Conservation (phyloP, 768 basidiomycete genomes). For the Boletus patriciae region DNA sequence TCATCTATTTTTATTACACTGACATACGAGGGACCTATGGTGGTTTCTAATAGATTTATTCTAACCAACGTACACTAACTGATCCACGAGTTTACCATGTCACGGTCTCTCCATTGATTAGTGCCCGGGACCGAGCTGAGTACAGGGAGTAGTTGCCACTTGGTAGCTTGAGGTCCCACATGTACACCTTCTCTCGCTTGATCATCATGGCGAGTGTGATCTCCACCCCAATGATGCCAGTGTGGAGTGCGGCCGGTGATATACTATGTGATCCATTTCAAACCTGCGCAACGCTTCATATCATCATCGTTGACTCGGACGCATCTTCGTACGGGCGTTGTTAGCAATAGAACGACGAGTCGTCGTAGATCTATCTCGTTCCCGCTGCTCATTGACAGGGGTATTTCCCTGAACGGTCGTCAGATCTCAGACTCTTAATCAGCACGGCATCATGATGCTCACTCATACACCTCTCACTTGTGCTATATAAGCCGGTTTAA, state of each 20-base stretch:
- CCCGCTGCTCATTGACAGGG: background rate
- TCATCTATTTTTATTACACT: background rate
- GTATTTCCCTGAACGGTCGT: conserved; percentile 12
- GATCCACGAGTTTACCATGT: background rate
- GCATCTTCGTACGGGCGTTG: too few species aligned
- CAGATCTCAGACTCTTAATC: conserved; percentile 12
- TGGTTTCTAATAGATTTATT: conserved; percentile 19
- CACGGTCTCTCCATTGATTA: background rate
- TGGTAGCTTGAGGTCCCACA: too few species aligned
- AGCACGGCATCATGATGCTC: too few species aligned
- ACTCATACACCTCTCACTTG: background rate
- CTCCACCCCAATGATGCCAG: background rate
- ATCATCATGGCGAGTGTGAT: background rate
- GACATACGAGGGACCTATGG: conserved; percentile 6
- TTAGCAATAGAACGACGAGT: background rate
- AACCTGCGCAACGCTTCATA: background rate
- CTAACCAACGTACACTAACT: conserved; percentile 12
- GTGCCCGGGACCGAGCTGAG: too few species aligned
- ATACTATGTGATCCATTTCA: too few species aligned
- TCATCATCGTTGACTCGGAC: too few species aligned
- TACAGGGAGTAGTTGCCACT: too few species aligned
- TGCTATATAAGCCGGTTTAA: background rate
- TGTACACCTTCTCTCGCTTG: background rate
- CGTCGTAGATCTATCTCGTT: too few species aligned
- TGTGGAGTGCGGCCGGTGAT: too few species aligned